Conservation (phyloP, 2,329 filamentous ascomycete genomes). For the Lomentospora prolificans region DNA sequence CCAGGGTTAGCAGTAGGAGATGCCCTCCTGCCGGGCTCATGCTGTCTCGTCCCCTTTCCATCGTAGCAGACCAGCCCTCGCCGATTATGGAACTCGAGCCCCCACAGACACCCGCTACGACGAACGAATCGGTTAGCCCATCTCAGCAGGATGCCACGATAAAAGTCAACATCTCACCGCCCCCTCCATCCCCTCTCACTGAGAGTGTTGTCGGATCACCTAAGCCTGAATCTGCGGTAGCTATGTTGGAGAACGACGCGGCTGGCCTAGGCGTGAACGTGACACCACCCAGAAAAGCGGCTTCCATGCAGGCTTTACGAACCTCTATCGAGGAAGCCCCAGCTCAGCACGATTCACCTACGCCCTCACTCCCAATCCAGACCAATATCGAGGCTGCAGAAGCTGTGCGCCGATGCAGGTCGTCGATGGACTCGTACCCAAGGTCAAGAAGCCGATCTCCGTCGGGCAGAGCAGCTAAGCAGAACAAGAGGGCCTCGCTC, state of each 20-base stretch:
- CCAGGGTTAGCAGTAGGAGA: slow-evolving; percentile 9
- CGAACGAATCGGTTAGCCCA: background rate
- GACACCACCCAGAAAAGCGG: slow-evolving; percentile 18
- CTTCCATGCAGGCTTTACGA: slow-evolving; percentile 22
- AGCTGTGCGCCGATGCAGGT: slow-evolving; percentile 16
- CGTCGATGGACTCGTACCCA: slow-evolving; percentile 23
- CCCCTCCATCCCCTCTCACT: background rate
- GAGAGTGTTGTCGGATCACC: background rate
- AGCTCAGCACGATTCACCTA: background rate
- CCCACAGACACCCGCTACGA: background rate
- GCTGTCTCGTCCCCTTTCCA: slow-evolving; percentile 41
- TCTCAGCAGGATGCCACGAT: background rate
- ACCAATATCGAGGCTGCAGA: background rate
- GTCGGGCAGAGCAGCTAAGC: slow-evolving; percentile 12
- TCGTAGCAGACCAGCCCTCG: slow-evolving; percentile 44
- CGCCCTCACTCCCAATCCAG: background rate
- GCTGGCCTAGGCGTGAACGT: slow-evolving; percentile 9
- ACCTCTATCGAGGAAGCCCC: background rate
- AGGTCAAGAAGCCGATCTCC: slow-evolving; percentile 14
- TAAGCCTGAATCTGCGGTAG: background rate
- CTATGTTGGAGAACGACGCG: slow-evolving; percentile 1
- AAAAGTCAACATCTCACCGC: slow-evolving; percentile 3
- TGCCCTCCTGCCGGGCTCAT: slow-evolving; percentile 34
- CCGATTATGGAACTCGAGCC: slow-evolving; percentile 19
- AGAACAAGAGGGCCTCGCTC: slow-evolving; percentile 12